These are phyloP conservation scores for Raphanus raphanistrum DNA, from an alignment of 345 rosid species.

Conservation along the genomic window DNA sequence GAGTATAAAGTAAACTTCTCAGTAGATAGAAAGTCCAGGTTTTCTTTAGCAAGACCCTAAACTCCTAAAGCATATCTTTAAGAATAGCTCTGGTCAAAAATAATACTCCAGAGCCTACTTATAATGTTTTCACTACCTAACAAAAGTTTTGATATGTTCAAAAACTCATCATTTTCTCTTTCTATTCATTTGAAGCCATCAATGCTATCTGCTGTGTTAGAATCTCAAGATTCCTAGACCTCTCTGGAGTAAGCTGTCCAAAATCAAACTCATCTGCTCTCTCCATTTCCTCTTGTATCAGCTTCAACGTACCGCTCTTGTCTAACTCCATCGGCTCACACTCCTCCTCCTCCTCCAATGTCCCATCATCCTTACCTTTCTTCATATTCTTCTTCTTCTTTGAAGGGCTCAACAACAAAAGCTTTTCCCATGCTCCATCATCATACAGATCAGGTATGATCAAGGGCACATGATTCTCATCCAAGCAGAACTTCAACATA, in stretches of 20 bases:
- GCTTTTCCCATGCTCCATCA: slow-evolving; percentile 79
- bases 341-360: slow-evolving; percentile 35
- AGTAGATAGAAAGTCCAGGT: background rate
- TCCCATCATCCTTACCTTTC: slow-evolving; percentile 34
- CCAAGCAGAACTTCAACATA: slow-evolving; percentile 64
- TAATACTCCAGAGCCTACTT: slow-evolving; percentile 3
- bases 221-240: slow-evolving; percentile 49
- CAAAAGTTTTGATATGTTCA: slow-evolving; percentile 28
- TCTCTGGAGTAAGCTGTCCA: slow-evolving; percentile 46
- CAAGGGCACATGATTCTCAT: slow-evolving; percentile 62
- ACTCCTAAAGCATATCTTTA: background rate
- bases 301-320: slow-evolving; percentile 44
- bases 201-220: slow-evolving; percentile 55
- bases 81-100: background rate
- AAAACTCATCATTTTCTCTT: background rate
- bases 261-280: slow-evolving; percentile 40
- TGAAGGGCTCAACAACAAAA: slow-evolving; percentile 54
- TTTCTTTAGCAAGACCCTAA: background rate
- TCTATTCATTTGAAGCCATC: slow-evolving; percentile 43
- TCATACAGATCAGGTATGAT: slow-evolving; percentile 64
- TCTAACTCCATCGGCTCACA: slow-evolving; percentile 15
- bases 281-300: slow-evolving; percentile 52
- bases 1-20: background rate
- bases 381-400: slow-evolving; percentile 36
- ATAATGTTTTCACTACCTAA: background rate